Percentiles rank a stretch among this genome's conserved stretches.
Conservation (phyloP, 306 rosid genomes). For the Cajanus cajan region DNA sequence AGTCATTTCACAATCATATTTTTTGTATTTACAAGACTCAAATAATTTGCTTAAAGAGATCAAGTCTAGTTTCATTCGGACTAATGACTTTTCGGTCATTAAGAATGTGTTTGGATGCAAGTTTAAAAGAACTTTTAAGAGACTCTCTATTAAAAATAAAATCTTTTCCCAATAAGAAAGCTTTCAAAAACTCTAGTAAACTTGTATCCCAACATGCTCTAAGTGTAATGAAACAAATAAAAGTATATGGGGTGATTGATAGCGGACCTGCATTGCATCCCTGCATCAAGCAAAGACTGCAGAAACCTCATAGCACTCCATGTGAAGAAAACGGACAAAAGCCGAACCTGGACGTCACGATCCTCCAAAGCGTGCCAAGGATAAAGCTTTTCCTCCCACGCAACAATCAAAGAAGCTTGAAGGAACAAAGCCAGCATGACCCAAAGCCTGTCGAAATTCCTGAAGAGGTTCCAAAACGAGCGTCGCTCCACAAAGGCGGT, state of each 20-base stretch:
- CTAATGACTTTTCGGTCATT: too few species aligned
- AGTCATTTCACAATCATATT: too few species aligned
- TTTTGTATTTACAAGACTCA: too few species aligned
- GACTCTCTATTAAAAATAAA: too few species aligned
- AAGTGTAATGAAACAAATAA: not conserved
- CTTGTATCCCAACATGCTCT: too few species aligned
- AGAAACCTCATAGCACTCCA: conserved; percentile 78
- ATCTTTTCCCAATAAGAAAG: too few species aligned
- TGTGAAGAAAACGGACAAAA: conserved; percentile 62
- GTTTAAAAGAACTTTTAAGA: too few species aligned
- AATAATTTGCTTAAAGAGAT: too few species aligned
- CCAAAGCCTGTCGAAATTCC: conserved; percentile 89
- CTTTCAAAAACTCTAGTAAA: too few species aligned
- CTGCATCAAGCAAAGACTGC: conserved; percentile 66
- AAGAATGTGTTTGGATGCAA: too few species aligned
- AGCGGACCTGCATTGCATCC: conserved; percentile 54
- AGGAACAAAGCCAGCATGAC: conserved; percentile 73
- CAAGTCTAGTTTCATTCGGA: too few species aligned
- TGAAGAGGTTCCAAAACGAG: conserved; percentile 81
- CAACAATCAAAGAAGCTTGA: conserved; percentile 73
- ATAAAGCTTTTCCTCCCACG: conserved; percentile 49
- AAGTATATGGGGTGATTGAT: not conserved
- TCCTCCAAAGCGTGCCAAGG: conserved; percentile 58
- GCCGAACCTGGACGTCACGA: conserved; percentile 51
- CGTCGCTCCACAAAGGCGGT: conserved; percentile 85